Base-by-base conservation (phyloP, 345 rosid genomes). In the Laguncularia racemosa region DNA sequence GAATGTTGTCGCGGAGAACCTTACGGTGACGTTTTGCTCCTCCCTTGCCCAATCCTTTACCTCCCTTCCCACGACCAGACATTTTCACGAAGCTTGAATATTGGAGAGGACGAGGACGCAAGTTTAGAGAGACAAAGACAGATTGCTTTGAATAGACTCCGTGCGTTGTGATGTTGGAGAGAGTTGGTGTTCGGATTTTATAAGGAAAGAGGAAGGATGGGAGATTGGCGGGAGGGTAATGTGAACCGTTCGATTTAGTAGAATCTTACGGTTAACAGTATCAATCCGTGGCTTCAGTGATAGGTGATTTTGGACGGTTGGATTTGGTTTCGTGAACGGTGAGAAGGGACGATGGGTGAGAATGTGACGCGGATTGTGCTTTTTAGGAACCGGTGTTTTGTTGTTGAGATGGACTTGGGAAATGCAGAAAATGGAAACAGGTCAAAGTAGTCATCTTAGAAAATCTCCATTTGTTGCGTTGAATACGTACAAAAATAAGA, bases 11-110 rank as follows among this genome's bases (percentile, higher is more conserved):
- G 1, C 86, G 62, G 12, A 81, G 70, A 0, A 81, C 86, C 72
- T 81, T 81, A 14, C 81, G 66, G 28, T 81, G 86, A 20, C 86
- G 59, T 40, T 81, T 81, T 0, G 83, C 86, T 48, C 86, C 86
- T 48, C 86, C 86, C 52, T 81, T 81, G 0, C 86, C 86, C 66
- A 81, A 57, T 0, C 86, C 86, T 69, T 81, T 81, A 0, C 86
- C 86, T 43, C 86, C 86, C 75, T 81, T 81, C 47, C 86, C 86
- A 46, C 83, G 77, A 0, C 86, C 86, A 0, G 83, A 78, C 86
- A 78, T 78, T 59, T 64, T 65, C 16, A 7, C 33, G 7, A 38
- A 1, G 20, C 21, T 50, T 50, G 18, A 50, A 16, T 16, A 0
- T 50, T 16, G 45, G 49, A 53, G 53, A 45, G 56, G 6, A 14